Conservation (phyloP, 257 asterid species). For the Penstemon davidsonii region DNA sequence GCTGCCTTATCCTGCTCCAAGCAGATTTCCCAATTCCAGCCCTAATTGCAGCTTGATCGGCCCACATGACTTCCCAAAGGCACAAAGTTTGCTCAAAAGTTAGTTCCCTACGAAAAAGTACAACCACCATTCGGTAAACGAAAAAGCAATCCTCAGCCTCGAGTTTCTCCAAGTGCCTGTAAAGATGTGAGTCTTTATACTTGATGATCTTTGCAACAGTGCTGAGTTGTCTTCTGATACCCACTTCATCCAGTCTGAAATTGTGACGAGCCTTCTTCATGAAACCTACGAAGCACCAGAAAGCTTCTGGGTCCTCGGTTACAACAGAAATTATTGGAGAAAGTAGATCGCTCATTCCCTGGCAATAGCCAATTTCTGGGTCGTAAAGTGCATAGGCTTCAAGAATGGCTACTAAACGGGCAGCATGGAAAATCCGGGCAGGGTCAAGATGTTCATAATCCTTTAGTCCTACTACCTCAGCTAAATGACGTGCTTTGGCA, state of each 20-base stretch:
- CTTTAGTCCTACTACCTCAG: slow-evolving; percentile 74
- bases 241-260: slow-evolving; percentile 82
- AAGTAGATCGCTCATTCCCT: slow-evolving; percentile 92
- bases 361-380: slow-evolving; percentile 91
- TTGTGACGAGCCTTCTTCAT: slow-evolving; percentile 88
- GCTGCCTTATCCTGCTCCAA: slow-evolving; percentile 76
- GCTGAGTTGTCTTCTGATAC: slow-evolving; percentile 76
- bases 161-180: slow-evolving; percentile 79
- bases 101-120: slow-evolving; percentile 80
- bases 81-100: slow-evolving; percentile 83
- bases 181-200: slow-evolving; percentile 80
- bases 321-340: slow-evolving; percentile 76
- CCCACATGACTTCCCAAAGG: slow-evolving; percentile 97
- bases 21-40: slow-evolving; percentile 79
- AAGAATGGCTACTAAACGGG: slow-evolving; percentile 80
- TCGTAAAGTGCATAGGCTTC: slow-evolving; percentile 89
- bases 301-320: slow-evolving; percentile 81
- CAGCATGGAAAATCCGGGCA: slow-evolving; percentile 72
- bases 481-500: slow-evolving; percentile 60
- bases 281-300: slow-evolving; percentile 92
- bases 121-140: slow-evolving; percentile 93
- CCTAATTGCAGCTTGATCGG: slow-evolving; percentile 89
- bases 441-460: slow-evolving; percentile 80
- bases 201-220: slow-evolving; percentile 77
- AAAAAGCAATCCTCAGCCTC: slow-evolving; percentile 95